Evolutionary conservation across 139 green algal species (phyloP), one percentile per base, ranked within the genome.

Genomic region (Astrephomene gubernaculifera): DNA sequence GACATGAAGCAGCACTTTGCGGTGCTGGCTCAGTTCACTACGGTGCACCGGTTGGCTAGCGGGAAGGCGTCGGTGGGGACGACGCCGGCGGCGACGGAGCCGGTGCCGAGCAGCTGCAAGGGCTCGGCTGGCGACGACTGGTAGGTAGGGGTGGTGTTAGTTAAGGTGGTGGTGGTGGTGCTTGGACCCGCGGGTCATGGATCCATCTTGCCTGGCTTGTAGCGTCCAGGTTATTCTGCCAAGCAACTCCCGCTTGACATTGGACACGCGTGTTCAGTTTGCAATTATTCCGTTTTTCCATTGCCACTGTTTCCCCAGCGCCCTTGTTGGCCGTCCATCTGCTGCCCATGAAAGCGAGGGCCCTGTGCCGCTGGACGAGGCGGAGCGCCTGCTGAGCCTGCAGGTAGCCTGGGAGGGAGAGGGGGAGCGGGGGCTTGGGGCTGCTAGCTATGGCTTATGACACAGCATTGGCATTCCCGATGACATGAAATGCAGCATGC

Each of bases 1-100:
- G 85, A 89, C 78, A 89, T 89, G 85, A 89, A 89, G 85, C 85
- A 89, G 75, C 76, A 89, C 85, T 86, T 89, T 27, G 39, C 85
- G 7, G 65, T 79, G 4, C 65, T 83, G 29, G 43, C 45, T 31
- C 87, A 93, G 68, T 93, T 93, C 87, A 89, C 74, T 36, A 90
- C 89, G 8, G 71, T 90, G 31, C 89, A 92, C 80, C 87, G 89
- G 49, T 76, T 90, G 65, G 33, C 65, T n/a, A n/a, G 57, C 57
- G 22, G 57, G 22, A 24, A 24, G 57, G 57, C 14, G 17, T 6
- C 57, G 31, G 57, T 17, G 57, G 57, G 57, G 29, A 24, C 29
- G 61, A 24, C n/a, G 61, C 49, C 49, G 49, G n/a, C n/a, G 61
- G 29, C n/a, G 61, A 24, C 61, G 29, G 29, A 21, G 29, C 14